phyloP scores from a whole-genome alignment of 257 asterid species.

The Handroanthus guayacan region DNA sequence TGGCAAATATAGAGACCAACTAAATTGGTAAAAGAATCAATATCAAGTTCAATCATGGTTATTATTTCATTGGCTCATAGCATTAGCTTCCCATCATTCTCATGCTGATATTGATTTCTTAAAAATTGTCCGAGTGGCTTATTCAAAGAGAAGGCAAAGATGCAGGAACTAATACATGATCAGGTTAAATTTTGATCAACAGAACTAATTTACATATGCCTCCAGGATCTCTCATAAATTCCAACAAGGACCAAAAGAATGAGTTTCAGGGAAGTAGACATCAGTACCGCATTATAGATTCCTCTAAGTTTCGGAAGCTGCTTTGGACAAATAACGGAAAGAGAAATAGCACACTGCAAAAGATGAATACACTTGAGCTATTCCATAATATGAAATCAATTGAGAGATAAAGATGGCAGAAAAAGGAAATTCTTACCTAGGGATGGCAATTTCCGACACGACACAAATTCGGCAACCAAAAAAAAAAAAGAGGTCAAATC shows the following conservation, averaged over 20 bases:
- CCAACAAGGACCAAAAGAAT: constrained; percentile 23
- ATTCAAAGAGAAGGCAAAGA: not conserved
- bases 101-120: not conserved
- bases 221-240: constrained; percentile 17
- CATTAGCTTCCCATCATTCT: not conserved
- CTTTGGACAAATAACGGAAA: constrained; percentile 94
- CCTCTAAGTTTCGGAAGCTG: constrained; percentile 84
- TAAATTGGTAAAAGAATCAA: not conserved
- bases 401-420: constrained; percentile 16
- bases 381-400: constrained; percentile 19
- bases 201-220: not conserved
- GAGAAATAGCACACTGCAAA: constrained; percentile 85
- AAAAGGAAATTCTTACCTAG: not conserved
- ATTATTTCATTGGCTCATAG: not conserved
- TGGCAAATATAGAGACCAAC: not conserved
- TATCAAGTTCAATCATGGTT: not conserved
- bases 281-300: constrained; percentile 79
- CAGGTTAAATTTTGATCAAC: not conserved
- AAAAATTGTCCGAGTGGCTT: not conserved
- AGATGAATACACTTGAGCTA: constrained; percentile 30
- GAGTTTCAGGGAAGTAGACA: constrained; percentile 26
- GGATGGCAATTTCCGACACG: no score
- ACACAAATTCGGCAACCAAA: no score
- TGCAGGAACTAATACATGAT: not conserved
- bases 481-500: no score